Evolutionary conservation across 352 stramenopile genomes (phyloP), one percentile per base, ranked within the genome.

Genomic region (Globisporangium cystogenes): DNA sequence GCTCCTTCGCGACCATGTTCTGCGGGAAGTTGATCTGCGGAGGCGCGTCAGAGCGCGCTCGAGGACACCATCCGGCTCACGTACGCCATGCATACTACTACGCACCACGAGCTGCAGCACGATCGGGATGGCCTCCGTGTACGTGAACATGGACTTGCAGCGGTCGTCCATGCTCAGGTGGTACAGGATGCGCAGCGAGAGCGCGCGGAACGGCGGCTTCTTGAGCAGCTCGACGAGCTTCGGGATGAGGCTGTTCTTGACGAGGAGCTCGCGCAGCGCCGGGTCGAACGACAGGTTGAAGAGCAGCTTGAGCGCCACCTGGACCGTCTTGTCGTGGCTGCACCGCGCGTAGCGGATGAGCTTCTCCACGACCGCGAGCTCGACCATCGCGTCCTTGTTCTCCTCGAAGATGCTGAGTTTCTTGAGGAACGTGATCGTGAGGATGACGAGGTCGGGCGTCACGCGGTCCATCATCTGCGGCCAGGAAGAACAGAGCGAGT

Each of bases 251-350:
- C 83, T 90, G 68, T 87, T 82, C 41, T 91, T 82, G 33, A 96
- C 83, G 52, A 96, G 82, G 40, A 93, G 63, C 62, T 95, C 87
- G 8, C 86, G 76, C 20, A 95, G 70, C 26, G 74, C 67, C 20
- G 80, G 64, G 59, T 98, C 88, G 63, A 98, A 98, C 12, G 88
- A 98, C 47, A 98, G 58, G 56, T 98, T 98, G 74, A 98, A 98
- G 16, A 98, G 62, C 43, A 98, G 65, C 51, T 93, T 93, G 20
- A 93, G 68, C 35, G 82, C 70, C 60, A 84, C 90, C 62, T 94
- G 82, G 31, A 86, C 80, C 16, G 77, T 91, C 62, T 91, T 94
- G 70, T 93, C 82, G 60, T 93, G 82, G 54, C 77, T 86, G 67
- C 80, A 94, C 29, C 78, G 77, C 36, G 89, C 72, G 58, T 93